Percentiles rank a stretch among this genome's conserved stretches.
Evolutionary conservation across 306 rosid genomes (phyloP).

Genomic region (Casuarina equisetifolia): DNA sequence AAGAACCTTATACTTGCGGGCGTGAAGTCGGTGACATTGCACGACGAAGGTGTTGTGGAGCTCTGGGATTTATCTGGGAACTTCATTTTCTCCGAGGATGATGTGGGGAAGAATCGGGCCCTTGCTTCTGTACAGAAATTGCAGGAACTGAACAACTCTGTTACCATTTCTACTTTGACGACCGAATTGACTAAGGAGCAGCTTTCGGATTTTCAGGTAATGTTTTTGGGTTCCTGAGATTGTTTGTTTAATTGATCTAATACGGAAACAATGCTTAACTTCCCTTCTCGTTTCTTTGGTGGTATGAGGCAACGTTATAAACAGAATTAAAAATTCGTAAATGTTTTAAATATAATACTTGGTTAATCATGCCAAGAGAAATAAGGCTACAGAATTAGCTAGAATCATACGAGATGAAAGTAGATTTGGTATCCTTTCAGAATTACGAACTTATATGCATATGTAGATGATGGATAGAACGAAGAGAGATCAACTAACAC

Average conservation of each 20-base stretch:
- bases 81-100: conserved; percentile 64
- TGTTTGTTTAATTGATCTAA: background rate
- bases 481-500: background rate
- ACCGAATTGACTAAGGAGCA: conserved; percentile 55
- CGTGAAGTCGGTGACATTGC: conserved; percentile 85
- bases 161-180: conserved; percentile 56
- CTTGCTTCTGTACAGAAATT: conserved; percentile 72
- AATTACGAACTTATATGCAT: background rate
- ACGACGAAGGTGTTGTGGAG: conserved; percentile 75
- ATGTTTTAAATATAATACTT: background rate
- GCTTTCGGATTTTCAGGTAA: conserved; percentile 75
- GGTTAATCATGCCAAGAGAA: conserved; percentile 1
- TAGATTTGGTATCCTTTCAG: background rate
- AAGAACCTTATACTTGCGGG: conserved; percentile 95
- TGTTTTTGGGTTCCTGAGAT: background rate
- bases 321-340: background rate
- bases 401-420: background rate
- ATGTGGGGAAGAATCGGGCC: conserved; percentile 78
- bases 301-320: background rate
- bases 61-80: conserved; percentile 82
- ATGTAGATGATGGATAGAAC: background rate
- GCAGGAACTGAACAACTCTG: conserved; percentile 92
- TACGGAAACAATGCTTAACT: background rate
- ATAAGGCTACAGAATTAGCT: background rate
- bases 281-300: background rate